Conservation (phyloP, 208 protist species). For the Strigomonas galati region DNA sequence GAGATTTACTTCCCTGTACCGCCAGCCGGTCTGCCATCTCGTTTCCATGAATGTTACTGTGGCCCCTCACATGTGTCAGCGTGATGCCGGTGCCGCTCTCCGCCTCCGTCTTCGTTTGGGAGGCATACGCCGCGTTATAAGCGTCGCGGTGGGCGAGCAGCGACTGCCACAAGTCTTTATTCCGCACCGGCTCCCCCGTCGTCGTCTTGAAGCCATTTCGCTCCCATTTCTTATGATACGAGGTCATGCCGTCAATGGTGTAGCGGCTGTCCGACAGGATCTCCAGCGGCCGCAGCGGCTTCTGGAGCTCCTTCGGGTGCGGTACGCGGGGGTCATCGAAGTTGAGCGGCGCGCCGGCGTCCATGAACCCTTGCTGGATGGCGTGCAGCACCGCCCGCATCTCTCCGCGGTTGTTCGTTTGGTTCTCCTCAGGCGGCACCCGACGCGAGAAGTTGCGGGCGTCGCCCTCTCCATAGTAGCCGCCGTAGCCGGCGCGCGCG, state of each 20-base stretch:
- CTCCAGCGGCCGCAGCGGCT: constrained; percentile 36
- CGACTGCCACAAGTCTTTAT: constrained; percentile 66
- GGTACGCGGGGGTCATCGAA: constrained; percentile 8
- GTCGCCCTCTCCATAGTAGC: constrained; percentile 66
- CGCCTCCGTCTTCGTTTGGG: not conserved
- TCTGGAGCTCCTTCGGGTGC: not conserved
- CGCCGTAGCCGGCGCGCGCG: constrained; percentile 72
- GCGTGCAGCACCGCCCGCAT: constrained; percentile 71
- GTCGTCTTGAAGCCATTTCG: constrained; percentile 50
- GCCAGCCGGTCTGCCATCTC: constrained; percentile 61
- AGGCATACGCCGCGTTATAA: constrained; percentile 50
- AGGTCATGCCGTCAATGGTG: constrained; percentile 57
- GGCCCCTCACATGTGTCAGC: constrained; percentile 66
- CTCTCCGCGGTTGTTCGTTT: constrained; percentile 87
- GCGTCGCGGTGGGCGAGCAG: constrained; percentile 30
- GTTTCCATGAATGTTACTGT: constrained; percentile 68
- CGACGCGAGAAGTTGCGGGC: constrained; percentile 63
- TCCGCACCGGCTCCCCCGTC: constrained; percentile 42
- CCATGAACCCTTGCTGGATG: constrained; percentile 41
- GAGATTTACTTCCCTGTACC: constrained; percentile 30
- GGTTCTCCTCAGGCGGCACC: constrained; percentile 43
- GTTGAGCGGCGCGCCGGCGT: constrained; percentile 10
- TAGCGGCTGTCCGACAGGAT: constrained; percentile 82
- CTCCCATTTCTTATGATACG: constrained; percentile 52
- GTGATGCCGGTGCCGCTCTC: constrained; percentile 29